These are phyloP conservation scores for Lactifluus hygrophoroides DNA, from an alignment of 768 basidiomycete species.

Conservation along the genomic window DNA sequence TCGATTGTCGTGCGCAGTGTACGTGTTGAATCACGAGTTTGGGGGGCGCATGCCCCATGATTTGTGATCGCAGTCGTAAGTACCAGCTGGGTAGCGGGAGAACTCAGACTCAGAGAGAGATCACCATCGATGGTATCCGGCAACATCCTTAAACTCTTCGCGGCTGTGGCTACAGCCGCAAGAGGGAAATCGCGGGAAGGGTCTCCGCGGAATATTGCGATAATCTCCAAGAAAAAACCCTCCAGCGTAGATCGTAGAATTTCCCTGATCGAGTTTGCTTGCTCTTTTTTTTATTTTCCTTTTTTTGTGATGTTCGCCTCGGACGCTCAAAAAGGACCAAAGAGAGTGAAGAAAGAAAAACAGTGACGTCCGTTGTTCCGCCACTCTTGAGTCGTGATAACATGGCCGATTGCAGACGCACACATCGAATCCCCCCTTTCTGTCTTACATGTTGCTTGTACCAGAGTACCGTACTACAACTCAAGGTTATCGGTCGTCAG, in stretches of 20 bases:
- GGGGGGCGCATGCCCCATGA: not conserved
- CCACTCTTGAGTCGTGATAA: not conserved
- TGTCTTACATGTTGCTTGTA: not conserved
- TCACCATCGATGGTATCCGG: not conserved
- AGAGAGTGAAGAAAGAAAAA: not conserved
- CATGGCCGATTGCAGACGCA: constrained; percentile 1
- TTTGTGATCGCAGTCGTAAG: not conserved
- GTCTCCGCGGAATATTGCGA: not conserved
- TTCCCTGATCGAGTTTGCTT: not conserved
- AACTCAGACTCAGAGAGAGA: too few species aligned
- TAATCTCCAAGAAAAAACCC: not conserved
- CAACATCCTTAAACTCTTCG: too few species aligned
- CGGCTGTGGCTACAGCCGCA: too few species aligned
- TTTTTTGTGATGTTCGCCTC: not conserved
- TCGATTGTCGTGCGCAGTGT: not conserved
- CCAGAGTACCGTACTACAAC: too few species aligned
- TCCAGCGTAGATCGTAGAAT: not conserved
- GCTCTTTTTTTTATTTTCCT: too few species aligned
- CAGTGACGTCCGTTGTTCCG: too few species aligned
- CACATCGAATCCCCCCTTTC: not conserved
- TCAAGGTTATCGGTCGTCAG: too few species aligned
- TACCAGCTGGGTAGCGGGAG: not conserved
- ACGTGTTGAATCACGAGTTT: not conserved
- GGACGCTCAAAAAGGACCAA: not conserved
- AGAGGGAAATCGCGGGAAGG: not conserved